Evolutionary conservation across 2,329 filamentous ascomycete genomes (phyloP), one percentile per base, ranked within the genome.

Genomic region (Ilyonectria robusta): DNA sequence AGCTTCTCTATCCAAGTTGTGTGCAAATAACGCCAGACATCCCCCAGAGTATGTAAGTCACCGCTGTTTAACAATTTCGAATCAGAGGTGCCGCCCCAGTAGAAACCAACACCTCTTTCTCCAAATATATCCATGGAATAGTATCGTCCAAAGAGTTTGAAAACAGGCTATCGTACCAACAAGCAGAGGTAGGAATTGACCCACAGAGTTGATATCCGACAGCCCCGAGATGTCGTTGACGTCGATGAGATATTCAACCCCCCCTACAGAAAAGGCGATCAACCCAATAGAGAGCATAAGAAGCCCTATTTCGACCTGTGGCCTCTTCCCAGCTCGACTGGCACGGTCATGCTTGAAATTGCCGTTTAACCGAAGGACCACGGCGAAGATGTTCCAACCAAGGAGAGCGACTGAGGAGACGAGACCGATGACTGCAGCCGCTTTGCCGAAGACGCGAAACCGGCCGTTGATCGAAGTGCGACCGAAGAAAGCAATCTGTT

Each of bases 91-190:
- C 10, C 31, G 4, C 15, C 50, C 50, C 8, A 53, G 9, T n/a
- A 53, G 23, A 23, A 53, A 53, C n/a, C 29, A 53, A 4, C 50
- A 53, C 50, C 11, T 53, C 31, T n/a, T 53, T 53, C 31, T 35
- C 50, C 50, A 37, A 11, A 53, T 21, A 11, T 21, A 31, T n/a
- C 50, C 29, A 13, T 10, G 29, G 10, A 19, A 21, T 10, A 53
- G n/a, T 8, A 35, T 35, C 6, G 50, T 53, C 50, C 29, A 21
- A 35, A 19, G 10, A 7, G 50, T 53, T 33, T 53, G 50, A 35
- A 53, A 53, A 13, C 29, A 53, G 6, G 50, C 29, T 53, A 53
- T 53, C n/a, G 50, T 35, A 33, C 50, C 50, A 7, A 53, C 50
- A 8, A 53, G 31, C n/a, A 53, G 31, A 19, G 50, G 50, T 19